A percentile compares a stretch with the other conserved stretches of the same genome.
Conservation (phyloP, 306 rosid species). For the cucumber (Cucumis sativus) region Cucumber_9930_V3 NC_026656.2:1918501-1919000, state of each 20-base stretch:
- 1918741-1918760: constrained; percentile 29
- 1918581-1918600: not conserved
- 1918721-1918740: constrained; percentile 79
- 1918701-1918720: constrained; percentile 90
- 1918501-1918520: constrained; percentile 84
- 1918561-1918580: not conserved
- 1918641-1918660: constrained; percentile 78
- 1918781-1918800: not conserved
- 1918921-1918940: not conserved
- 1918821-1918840: not conserved
- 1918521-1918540: constrained; percentile 23
- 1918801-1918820: not conserved
- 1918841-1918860: not conserved
- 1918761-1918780: not conserved
- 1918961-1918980: not conserved
- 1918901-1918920: not conserved
- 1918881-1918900: not conserved
- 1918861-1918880: not conserved
- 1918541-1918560: not conserved
- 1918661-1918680: constrained; percentile 47
- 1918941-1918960: not conserved
- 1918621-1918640: constrained; percentile 49
- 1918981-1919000: not conserved
- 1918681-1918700: constrained; percentile 43
- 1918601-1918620: not conserved